These are phyloP conservation scores for Edaphochlamys debaryana DNA, from an alignment of 139 green algal genomes.

Conservation along the genomic window DNA sequence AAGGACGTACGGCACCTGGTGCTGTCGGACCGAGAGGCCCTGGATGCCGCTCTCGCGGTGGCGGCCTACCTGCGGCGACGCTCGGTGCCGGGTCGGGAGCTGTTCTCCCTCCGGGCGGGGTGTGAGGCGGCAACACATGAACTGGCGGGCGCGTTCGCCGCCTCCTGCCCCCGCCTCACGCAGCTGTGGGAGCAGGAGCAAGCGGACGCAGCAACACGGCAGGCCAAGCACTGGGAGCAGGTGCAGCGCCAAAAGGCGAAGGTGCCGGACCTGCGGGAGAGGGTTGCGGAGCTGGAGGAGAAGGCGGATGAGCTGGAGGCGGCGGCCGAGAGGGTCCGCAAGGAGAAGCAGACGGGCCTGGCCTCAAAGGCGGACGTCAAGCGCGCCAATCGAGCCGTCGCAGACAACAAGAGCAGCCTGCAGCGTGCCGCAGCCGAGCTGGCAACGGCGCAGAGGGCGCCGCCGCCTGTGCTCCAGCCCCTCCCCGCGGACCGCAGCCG, in stretches of 20 bases:
- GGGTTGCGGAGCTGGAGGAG: neutral
- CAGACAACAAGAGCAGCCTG: neutral
- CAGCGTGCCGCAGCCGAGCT: no score
- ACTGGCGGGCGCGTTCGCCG: constrained; percentile 43
- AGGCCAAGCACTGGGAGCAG: constrained; percentile 50
- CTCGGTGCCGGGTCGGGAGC: neutral
- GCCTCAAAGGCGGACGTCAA: neutral
- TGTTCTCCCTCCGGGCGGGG: constrained; percentile 46
- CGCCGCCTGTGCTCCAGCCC: constrained; percentile 57
- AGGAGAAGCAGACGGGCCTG: neutral
- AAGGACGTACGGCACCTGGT: constrained; percentile 60
- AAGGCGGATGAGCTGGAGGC: neutral
- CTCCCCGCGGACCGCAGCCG: constrained; percentile 23
- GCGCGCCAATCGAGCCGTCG: no score
- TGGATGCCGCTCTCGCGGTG: constrained; percentile 50
- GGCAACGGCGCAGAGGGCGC: constrained; percentile 45
- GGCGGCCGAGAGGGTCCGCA: neutral
- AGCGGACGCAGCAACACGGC: constrained; percentile 22
- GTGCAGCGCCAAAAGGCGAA: constrained; percentile 61
- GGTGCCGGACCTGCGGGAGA: no score
- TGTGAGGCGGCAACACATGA: constrained; percentile 41
- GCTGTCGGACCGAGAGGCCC: constrained; percentile 47
- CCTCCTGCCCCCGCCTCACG: neutral
- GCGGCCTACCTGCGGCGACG: constrained; percentile 51
- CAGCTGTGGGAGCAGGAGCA: constrained; percentile 37